Base-by-base conservation (phyloP, 1,284 basidiomycete genomes). In the Tilletia setariae region DNA sequence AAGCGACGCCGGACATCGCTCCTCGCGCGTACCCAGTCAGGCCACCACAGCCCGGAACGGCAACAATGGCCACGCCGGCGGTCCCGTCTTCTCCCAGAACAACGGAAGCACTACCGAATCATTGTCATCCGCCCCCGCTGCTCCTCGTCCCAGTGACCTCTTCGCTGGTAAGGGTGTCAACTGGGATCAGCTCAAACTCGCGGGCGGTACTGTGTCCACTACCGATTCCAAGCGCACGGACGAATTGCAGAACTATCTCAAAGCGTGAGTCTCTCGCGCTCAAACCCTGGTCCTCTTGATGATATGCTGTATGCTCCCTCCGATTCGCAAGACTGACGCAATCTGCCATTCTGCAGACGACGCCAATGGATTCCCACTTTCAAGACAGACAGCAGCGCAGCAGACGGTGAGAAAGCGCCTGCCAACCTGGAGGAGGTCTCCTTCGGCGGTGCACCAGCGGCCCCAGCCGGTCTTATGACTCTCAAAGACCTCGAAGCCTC, bases 101-200 rank as follows among this genome's bases (percentile, higher is more conserved):
- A 35, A 40, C 56, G 28, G 56, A 9, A 15, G 56, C 13, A 61
- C 28, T 3, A 16, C 15, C n/a, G 30, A 61, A 40, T 32, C 51
- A 6, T 23, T 53, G 23, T 30, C 28, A 61, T 40, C 35, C 35
- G 35, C 35, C 35, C 35, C 35, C 11, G 35, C 35, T 40, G 70
- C 64, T 1, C 70, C 70, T n/a, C 70, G 72, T 19, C 77, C 77
- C 1, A 76, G 74, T 16, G 77, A 79, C 35, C 68, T 76, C 28
- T 79, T 77, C 53, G 77, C 76, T 15, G 77, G 76, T 46, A 77
- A 77, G 61, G 77, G 76, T 35, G 72, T 79, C 25, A 70, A 75
- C 61, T 79, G 77, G 77, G 68, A 76, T n/a, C 61, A 71, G 59
- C 69, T 76, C 63, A 71, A 72, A 15, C 73, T 79, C 66, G 74